Evolutionary conservation across 2,329 filamentous ascomycete species (phyloP).

Genomic region (Coleophoma cylindrospora): DNA sequence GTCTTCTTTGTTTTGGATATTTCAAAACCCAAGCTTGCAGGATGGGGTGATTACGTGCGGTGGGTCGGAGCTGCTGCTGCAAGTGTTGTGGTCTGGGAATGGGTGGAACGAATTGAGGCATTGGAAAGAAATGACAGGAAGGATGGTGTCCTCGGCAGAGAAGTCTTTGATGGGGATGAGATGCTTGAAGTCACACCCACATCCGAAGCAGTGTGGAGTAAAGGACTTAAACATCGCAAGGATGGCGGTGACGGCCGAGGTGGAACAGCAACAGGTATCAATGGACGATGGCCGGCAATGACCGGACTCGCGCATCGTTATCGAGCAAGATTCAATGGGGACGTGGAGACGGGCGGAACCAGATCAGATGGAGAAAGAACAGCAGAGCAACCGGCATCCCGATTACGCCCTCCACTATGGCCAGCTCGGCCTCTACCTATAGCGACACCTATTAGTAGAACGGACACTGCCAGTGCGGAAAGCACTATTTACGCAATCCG

Average conservation of each 20-base stretch:
- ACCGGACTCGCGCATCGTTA: conserved; percentile 20
- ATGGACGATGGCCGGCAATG: conserved; percentile 39
- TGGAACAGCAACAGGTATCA: conserved; percentile 14
- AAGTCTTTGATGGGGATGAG: conserved; percentile 70
- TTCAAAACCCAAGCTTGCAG: conserved; percentile 61
- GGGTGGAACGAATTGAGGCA: conserved; percentile 72
- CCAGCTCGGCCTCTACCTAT: conserved; percentile 49
- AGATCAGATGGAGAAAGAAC: neutral
- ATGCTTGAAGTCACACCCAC: conserved; percentile 62
- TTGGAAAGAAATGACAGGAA: conserved; percentile 69
- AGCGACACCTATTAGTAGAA: conserved; percentile 53
- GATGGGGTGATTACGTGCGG: conserved; percentile 72
- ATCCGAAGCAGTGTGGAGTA: conserved; percentile 41
- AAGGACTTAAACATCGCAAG: conserved; percentile 27
- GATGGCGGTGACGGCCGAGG: conserved; percentile 22
- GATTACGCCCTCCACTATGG: conserved; percentile 33
- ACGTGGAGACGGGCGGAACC: conserved; percentile 14
- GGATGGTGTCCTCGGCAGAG: conserved; percentile 65
- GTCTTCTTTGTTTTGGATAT: conserved; percentile 74
- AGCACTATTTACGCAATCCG: conserved; percentile 60
- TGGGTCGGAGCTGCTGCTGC: conserved; percentile 73
- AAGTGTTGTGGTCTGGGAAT: conserved; percentile 78
- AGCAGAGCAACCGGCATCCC: conserved; percentile 5
- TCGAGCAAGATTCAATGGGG: conserved; percentile 11
- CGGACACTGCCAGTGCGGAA: conserved; percentile 58